Percentiles rank a stretch among this genome's conserved stretches.
Evolutionary conservation across 495 filamentous ascomycete genomes (phyloP).

Genomic region (Cryomyces minteri): DNA sequence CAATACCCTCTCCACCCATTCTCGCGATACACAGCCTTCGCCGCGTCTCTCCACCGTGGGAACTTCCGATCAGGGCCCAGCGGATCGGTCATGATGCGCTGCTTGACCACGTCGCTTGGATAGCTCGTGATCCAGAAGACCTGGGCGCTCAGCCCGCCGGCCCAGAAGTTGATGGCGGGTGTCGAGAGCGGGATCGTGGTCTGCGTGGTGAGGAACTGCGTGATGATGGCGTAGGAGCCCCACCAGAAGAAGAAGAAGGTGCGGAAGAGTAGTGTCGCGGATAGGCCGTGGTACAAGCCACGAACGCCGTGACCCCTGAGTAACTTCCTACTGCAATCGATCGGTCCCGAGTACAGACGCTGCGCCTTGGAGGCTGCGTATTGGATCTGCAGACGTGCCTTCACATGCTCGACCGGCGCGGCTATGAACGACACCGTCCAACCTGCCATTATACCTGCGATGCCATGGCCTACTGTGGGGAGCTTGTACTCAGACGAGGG

Average conservation of each 20-base stretch:
- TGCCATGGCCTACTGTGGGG: constrained; percentile 61
- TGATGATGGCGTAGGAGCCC: constrained; percentile 76
- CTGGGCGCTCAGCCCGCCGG: constrained; percentile 84
- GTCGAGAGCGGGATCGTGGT: constrained; percentile 45
- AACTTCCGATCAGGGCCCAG: constrained; percentile 56
- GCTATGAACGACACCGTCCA: constrained; percentile 83
- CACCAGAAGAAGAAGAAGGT: constrained; percentile 97
- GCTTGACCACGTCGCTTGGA: constrained; percentile 89
- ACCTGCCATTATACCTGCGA: constrained; percentile 76
- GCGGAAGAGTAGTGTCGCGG: constrained; percentile 72
- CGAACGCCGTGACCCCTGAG: constrained; percentile 44
- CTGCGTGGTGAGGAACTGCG: constrained; percentile 39
- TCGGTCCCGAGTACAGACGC: constrained; percentile 64
- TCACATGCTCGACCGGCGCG: constrained; percentile 88
- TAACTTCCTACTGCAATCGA: constrained; percentile 59
- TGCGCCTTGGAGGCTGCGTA: constrained; percentile 60
- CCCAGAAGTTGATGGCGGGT: constrained; percentile 89
- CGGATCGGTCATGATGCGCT: constrained; percentile 88
- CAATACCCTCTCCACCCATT: constrained; percentile 66
- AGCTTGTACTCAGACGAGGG: constrained; percentile 22
- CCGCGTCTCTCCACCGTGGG: constrained; percentile 63
- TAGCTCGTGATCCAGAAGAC: constrained; percentile 87
- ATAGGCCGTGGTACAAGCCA: constrained; percentile 72
- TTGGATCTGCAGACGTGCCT: constrained; percentile 84
- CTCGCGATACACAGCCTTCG: constrained; percentile 54